Conservation (phyloP, 352 stramenopile genomes). For the Phytophthora colocasiae region DNA sequence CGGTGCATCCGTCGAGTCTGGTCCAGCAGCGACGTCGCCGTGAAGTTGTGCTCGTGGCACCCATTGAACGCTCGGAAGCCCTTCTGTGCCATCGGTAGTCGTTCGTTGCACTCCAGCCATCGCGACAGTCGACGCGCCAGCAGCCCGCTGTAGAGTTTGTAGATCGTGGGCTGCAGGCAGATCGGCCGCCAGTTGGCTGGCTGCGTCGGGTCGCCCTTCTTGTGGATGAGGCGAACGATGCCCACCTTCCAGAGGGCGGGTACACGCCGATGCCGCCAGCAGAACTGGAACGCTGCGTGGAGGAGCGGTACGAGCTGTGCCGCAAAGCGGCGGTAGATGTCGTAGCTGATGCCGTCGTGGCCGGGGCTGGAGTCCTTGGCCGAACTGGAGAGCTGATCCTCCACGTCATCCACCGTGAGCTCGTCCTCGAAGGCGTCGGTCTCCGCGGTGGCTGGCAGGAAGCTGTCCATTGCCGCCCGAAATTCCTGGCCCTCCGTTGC, state of each 20-base stretch:
- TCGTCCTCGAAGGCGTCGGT: background rate
- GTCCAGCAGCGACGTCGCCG: no score
- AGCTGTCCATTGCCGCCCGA: background rate
- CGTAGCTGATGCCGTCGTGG: slow-evolving; percentile 31
- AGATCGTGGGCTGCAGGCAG: slow-evolving; percentile 38
- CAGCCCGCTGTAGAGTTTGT: slow-evolving; percentile 39
- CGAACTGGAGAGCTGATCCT: slow-evolving; percentile 17
- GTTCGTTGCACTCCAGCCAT: slow-evolving; percentile 26
- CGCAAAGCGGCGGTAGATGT: slow-evolving; percentile 15
- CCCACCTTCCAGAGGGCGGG: slow-evolving; percentile 35
- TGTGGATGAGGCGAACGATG: slow-evolving; percentile 37
- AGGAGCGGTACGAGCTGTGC: slow-evolving; percentile 25
- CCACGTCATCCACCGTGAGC: slow-evolving; percentile 26
- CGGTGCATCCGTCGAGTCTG: no score
- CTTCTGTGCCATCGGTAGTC: slow-evolving; percentile 16
- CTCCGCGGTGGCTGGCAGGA: no score
- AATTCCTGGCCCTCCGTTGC: no score
- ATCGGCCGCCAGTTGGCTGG: slow-evolving; percentile 39
- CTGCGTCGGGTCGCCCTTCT: slow-evolving; percentile 32
- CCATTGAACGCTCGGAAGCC: slow-evolving; percentile 29
- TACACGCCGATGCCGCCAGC: slow-evolving; percentile 24
- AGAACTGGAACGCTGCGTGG: slow-evolving; percentile 10
- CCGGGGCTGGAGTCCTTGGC: slow-evolving; percentile 10
- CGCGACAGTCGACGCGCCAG: slow-evolving; percentile 20
- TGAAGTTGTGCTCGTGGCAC: slow-evolving; percentile 1